Base-by-base conservation (phyloP, 768 basidiomycete species). In the Termitomyces sp. region DNA sequence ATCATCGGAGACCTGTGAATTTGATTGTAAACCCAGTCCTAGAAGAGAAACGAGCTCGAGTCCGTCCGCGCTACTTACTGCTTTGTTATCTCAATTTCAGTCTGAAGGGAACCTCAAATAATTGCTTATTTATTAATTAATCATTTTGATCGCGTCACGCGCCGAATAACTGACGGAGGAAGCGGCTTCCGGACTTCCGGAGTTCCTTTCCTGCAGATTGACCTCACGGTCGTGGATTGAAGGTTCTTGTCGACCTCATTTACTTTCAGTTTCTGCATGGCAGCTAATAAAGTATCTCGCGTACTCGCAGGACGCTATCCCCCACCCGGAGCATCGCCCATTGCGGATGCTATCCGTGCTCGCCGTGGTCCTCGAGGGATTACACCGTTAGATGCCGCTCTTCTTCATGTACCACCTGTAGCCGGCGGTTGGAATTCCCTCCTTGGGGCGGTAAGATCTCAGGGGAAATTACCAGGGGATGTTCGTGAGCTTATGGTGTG, bases 381-480 rank as follows among this genome's bases (percentile, higher is more conserved):
- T 27, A 81, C 79, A 9, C 72, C 76, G 0, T 74, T 83, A 22
- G 81, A 83, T 62, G 78, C 73, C 3, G 74, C 77, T 20, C 66
- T 83, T 9, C 68, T 82, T 1, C 80, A 81, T 61, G 74, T 77
- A 16, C 79, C 80, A 0, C 71, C 74, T 1, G 70, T 78, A 32
- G 81, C 80, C 4, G 73, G 74, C 7, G 81, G 80, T 4, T 83
- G 79, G 74, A 81, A 80, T 59, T 70, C 71, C 4, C 71, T 83
- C 4, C 67, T 81, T 34, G 80, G 79, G 7, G 80, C 79, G 1
- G 71, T 83, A 5, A 73, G 81, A 59, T 77, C 72, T 0, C 75
- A 77, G 57, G 80, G 80, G 22, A 70, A 69, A 7, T 69, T 83
- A 6, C 75, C 75, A 5, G 79, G 74, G 0, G 75, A 79, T 65